Evolutionary conservation across 306 rosid genomes (phyloP), one percentile per base, ranked within the genome.

Genomic region (Carpinus fangiana): DNA sequence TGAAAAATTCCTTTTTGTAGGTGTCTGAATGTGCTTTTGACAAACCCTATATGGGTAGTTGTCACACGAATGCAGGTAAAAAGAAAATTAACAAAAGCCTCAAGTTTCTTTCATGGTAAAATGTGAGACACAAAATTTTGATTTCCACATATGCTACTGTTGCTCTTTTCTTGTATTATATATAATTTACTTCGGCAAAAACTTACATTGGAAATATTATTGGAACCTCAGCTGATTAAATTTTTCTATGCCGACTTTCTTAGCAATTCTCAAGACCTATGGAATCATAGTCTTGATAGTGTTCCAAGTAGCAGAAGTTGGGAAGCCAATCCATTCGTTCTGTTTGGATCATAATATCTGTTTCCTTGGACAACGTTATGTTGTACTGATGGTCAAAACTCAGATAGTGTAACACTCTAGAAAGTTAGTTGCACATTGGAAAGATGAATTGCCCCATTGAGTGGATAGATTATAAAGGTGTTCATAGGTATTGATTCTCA

Each of bases 41-140:
- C 97, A 80, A 95, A 88, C 82, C 98, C 98, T 59, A 91, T 95
- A 53, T 95, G 98, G 98, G 88, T 92, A 46, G 90, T 92, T 75
- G 98, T 95, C 70, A 92, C 93, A 0, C 95, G 98, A 60, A 89
- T 95, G 98, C 98, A 95, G 98, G 98, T 94, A 87, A 79, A 70
- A 62, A 23, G 62, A 56, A 69, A 43, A 46, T 69, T 76, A 31
- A 61, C 51, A 45, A 59, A 70, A 67, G 43, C 74, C 59, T 78
- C 70, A 73, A 47, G 57, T 78, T 77, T 72, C 77, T 69, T 18
- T 74, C n/a, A 43, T 52, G 72, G 28, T 43, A 11, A 57, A 26
- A 59, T 48, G 31, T 66, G 70, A 12, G 77, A 70, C 20, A 52
- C 21, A 14, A 38, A 73, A 46, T 16, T 55, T 74, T 13, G 67